Percentiles rank a stretch among this genome's conserved stretches.
Evolutionary conservation across 768 basidiomycete species (phyloP).

Genomic region (Xanthoconium purpureum): DNA sequence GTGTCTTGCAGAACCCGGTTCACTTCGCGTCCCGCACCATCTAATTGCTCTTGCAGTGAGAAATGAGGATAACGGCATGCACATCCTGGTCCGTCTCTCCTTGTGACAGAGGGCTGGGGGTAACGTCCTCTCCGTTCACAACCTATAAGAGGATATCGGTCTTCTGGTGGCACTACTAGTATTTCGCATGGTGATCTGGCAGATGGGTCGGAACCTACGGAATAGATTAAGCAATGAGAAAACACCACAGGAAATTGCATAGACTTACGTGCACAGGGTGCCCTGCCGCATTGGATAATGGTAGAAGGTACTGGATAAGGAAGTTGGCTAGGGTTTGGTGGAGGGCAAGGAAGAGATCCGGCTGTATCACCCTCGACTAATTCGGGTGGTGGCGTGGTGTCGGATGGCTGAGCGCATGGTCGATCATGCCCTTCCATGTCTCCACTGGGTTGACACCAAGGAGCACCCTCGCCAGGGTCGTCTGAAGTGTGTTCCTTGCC

Average conservation of each 20-base stretch:
- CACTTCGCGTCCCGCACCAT: constrained; percentile 51
- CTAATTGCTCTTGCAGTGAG: constrained; percentile 45
- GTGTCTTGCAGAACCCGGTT: constrained; percentile 46
- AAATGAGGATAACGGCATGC: constrained; percentile 16
- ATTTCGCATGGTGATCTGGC: constrained; percentile 6
- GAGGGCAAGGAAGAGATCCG: not conserved
- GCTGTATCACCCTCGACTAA: constrained; percentile 9
- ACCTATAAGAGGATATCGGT: constrained; percentile 4
- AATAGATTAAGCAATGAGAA: constrained; percentile 7
- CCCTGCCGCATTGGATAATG: constrained; percentile 28
- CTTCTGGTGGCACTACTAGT: constrained; percentile 7
- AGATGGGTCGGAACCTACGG: constrained; percentile 15
- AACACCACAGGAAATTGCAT: not conserved
- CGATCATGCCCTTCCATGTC: constrained; percentile 15
- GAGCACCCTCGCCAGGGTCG: constrained; percentile 2
- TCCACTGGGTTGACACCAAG: constrained; percentile 11
- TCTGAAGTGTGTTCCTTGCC: constrained; percentile 8
- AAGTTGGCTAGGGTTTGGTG: constrained; percentile 4
- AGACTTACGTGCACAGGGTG: constrained; percentile 16
- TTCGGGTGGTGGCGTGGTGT: constrained; percentile 9
- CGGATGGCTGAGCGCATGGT: constrained; percentile 10
- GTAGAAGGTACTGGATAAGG: constrained; percentile 28
- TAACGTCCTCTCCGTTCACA: constrained; percentile 1
- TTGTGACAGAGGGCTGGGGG: not conserved
- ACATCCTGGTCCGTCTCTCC: not conserved